phyloP scores from a whole-genome alignment of 2,329 filamentous ascomycete genomes.

The Aspergillus sp. region DNA sequence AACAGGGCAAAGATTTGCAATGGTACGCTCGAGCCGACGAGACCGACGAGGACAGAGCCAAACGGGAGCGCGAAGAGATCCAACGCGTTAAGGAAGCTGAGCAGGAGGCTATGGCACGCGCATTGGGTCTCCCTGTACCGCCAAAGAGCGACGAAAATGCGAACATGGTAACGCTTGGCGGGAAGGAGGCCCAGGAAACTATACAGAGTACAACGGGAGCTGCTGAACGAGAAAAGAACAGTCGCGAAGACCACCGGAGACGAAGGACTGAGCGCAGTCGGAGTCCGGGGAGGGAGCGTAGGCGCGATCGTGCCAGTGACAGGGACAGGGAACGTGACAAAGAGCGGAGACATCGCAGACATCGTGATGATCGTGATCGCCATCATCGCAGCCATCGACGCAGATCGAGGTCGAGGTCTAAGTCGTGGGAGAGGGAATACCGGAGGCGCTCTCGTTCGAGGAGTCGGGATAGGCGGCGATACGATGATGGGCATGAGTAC shows the following conservation, averaged over 20 bases:
- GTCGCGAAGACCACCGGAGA: slow-evolving; percentile 15
- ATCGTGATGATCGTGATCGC: slow-evolving; percentile 22
- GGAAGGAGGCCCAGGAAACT: slow-evolving; percentile 52
- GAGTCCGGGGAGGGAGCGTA: slow-evolving; percentile 26
- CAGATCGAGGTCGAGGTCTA: slow-evolving; percentile 20
- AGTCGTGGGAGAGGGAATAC: slow-evolving; percentile 19
- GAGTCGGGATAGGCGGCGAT: slow-evolving; percentile 21
- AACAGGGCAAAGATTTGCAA: slow-evolving; percentile 63
- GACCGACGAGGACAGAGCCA: slow-evolving; percentile 38
- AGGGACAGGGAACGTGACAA: slow-evolving; percentile 20
- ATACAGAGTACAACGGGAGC: slow-evolving; percentile 36
- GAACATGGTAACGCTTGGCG: slow-evolving; percentile 55
- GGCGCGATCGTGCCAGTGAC: slow-evolving; percentile 22
- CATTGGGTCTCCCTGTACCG: slow-evolving; percentile 70
- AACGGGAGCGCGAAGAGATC: slow-evolving; percentile 66
- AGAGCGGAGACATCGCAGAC: slow-evolving; percentile 44
- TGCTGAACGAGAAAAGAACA: slow-evolving; percentile 11
- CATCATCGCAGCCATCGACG: slow-evolving; percentile 28
- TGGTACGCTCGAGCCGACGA: slow-evolving; percentile 60
- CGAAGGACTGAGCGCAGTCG: slow-evolving; percentile 27
- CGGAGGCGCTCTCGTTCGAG: slow-evolving; percentile 24
- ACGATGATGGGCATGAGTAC: slow-evolving; percentile 18
- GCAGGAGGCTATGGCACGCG: slow-evolving; percentile 78
- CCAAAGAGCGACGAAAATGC: slow-evolving; percentile 56
- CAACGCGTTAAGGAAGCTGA: slow-evolving; percentile 81